Base-by-base conservation (phyloP, 345 rosid species). In the Dipteronia sinensis region DNA sequence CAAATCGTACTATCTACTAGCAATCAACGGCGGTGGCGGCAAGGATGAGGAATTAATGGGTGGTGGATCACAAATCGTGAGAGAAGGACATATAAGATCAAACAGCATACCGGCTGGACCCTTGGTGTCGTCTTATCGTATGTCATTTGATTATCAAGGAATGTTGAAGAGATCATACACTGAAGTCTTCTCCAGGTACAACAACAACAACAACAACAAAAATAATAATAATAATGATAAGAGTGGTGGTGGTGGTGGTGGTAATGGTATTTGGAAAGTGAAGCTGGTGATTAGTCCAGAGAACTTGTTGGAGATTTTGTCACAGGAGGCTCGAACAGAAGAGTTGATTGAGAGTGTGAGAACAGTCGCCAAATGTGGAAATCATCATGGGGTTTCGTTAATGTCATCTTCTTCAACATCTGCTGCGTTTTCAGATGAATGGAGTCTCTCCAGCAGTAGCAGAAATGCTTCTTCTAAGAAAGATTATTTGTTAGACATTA, bases 301-400 rank as follows among this genome's bases (percentile, higher is more conserved):
- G 65, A 92, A 89, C 84, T 78, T 95, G 71, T 23, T 84, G 85
- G 81, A 93, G 77, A 93, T 93, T 38, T 61, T 95, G 77, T 89
- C 98, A 2, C 89, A 92, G 65, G 95, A 88, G 63, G 76, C 76
- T 16, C 86, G 77, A 38, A 95, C 95, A 6, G 77, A 86, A 34
- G 98, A 95, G 85, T 79, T 93, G 77, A 84, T 93, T 29, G 95
- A 90, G 83, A 92, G 87, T 72, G 87, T 92, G 65, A 86, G 98
- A 76, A 88, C 95, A 3, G 94, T 88, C 1, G 98, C 92, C 12
- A 95, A 86, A 40, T 89, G 93, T 65, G 84, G 91, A 47, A 84
- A 84, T n/a, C n/a, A 53, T 67, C n/a, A 53, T 67, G 87, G 83
- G 53, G 56, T 47, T 27, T 69, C 81, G 17, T 34, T 34, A 34